These are phyloP conservation scores for Gypsophila paniculata DNA, from an alignment of 179 eudicot genomes.

Conservation along the genomic window DNA sequence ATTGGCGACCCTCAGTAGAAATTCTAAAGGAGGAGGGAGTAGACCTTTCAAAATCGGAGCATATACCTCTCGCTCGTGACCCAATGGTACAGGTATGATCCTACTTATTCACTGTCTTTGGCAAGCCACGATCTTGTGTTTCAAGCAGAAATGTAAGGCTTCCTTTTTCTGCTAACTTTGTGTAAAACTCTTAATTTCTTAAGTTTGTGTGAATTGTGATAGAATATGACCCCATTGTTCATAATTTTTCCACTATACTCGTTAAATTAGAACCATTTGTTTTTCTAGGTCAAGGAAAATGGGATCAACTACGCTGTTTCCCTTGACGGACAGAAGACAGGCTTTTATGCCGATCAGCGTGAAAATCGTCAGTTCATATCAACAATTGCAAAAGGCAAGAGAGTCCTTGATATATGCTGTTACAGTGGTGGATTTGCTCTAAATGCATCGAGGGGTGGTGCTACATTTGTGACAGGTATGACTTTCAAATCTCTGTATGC, in stretches of 20 bases:
- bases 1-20: conserved; percentile 82
- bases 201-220: background rate
- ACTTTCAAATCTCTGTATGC: conserved; percentile 6
- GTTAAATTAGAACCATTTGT: background rate
- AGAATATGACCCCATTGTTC: conserved; percentile 8
- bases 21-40: conserved; percentile 88
- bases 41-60: conserved; percentile 37
- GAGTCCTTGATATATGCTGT: conserved; percentile 82
- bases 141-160: background rate
- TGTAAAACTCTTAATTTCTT: background rate
- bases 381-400: conserved; percentile 59
- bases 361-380: conserved; percentile 79
- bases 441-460: conserved; percentile 73
- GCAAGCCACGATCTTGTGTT: conserved; percentile 6
- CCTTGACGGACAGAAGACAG: conserved; percentile 88
- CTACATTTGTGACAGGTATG: conserved; percentile 70
- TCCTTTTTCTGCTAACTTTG: background rate
- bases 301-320: conserved; percentile 61
- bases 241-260: background rate
- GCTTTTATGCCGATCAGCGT: conserved; percentile 96
- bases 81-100: conserved; percentile 52
- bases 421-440: conserved; percentile 93
- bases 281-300: conserved; percentile 67
- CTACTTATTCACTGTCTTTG: background rate
- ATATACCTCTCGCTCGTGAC: conserved; percentile 30